Evolutionary conservation across 805 yeast species (phyloP).

Genomic region (Lipomyces yamadae): DNA sequence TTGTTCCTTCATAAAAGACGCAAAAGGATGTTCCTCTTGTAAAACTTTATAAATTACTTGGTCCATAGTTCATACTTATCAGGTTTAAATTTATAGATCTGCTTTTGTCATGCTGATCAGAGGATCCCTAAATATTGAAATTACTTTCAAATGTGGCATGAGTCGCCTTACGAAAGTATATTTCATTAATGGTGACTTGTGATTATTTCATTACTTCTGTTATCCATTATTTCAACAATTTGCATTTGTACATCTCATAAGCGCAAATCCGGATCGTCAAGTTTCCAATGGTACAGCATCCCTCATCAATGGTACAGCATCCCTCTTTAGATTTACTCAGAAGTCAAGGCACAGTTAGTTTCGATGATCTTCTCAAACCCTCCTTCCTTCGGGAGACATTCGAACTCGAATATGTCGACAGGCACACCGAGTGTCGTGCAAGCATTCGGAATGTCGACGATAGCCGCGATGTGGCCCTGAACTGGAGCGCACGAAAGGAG

Average conservation of each 20-base stretch:
- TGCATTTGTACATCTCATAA: background rate
- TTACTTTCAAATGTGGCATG: background rate
- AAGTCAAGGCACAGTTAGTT: conserved; percentile 17
- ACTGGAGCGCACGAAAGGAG: conserved; percentile 56
- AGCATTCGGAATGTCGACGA: conserved; percentile 59
- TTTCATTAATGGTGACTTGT: background rate
- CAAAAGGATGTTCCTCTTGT: no score
- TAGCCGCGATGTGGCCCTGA: conserved; percentile 58
- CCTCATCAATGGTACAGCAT: background rate
- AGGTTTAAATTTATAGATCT: no score
- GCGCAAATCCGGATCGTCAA: background rate
- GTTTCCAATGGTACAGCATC: background rate
- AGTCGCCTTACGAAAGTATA: background rate
- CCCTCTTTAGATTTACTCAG: background rate
- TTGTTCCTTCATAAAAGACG: no score
- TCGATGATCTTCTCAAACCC: conserved; percentile 16
- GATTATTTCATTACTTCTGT: background rate
- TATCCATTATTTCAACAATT: background rate
- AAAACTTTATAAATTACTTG: no score
- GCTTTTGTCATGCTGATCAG: no score
- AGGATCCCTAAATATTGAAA: no score
- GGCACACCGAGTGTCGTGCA: conserved; percentile 59
- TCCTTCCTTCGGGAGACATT: conserved; percentile 39
- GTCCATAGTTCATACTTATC: no score
- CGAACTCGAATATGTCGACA: conserved; percentile 58